These are phyloP conservation scores for Rutstroemia sp. DNA, from an alignment of 2,329 filamentous ascomycete species.

Conservation along the genomic window DNA sequence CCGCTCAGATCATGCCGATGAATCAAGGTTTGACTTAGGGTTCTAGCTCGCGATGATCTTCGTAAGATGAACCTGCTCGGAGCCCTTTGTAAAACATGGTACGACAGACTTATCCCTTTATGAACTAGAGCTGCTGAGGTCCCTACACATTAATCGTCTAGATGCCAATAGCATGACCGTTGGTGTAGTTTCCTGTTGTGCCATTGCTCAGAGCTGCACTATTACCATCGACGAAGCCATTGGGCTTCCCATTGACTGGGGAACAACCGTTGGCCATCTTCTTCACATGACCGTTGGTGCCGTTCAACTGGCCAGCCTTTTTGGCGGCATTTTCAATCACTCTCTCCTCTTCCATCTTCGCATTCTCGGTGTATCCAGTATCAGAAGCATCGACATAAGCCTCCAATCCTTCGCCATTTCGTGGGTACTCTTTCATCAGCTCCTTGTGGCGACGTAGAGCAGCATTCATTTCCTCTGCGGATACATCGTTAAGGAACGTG, in stretches of 20 bases:
- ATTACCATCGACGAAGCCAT: background rate
- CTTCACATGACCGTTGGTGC: conserved; percentile 14
- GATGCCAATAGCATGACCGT: background rate
- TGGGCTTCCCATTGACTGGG: background rate
- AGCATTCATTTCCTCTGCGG: conserved; percentile 51
- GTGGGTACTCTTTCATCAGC: conserved; percentile 53
- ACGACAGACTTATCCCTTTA: background rate
- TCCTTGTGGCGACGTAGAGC: conserved; percentile 58
- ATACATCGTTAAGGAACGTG: conserved; percentile 61
- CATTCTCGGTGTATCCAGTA: conserved; percentile 45
- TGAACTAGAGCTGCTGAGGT: no score
- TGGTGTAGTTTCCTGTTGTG: background rate
- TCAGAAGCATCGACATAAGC: conserved; percentile 64
- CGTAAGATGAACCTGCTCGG: no score
- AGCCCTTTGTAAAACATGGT: background rate
- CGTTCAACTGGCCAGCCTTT: conserved; percentile 20
- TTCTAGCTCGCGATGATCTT: no score
- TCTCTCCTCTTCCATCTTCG: conserved; percentile 22
- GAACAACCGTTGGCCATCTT: background rate
- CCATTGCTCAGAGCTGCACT: background rate
- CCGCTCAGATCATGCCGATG: no score
- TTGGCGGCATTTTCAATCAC: conserved; percentile 18
- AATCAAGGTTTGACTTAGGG: no score
- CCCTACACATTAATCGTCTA: background rate
- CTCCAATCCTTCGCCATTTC: conserved; percentile 58